phyloP scores from a whole-genome alignment of 1,139 yeast genomes.

The Kodamaea ohmeri region DNA sequence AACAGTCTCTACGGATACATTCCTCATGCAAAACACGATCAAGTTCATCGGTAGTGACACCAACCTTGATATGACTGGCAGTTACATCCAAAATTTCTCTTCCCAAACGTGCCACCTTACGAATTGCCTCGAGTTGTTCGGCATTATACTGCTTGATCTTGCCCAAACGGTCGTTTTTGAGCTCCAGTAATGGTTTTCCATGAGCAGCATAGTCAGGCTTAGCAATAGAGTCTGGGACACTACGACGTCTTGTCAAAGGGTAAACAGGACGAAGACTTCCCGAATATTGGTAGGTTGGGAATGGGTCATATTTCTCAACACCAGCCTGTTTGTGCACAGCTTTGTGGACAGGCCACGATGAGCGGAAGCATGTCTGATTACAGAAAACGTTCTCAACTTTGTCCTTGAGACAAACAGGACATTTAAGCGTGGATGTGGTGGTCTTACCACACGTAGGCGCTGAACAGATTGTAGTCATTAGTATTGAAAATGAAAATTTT shows the following conservation, averaged over 20 bases:
- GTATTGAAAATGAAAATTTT: slow-evolving; percentile 1
- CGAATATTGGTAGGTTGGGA: slow-evolving; percentile 70
- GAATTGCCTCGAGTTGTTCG: slow-evolving; percentile 70
- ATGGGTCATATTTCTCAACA: slow-evolving; percentile 69
- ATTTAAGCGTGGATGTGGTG: slow-evolving; percentile 72
- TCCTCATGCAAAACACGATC: slow-evolving; percentile 86
- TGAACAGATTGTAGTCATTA: slow-evolving; percentile 41
- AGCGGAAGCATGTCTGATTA: slow-evolving; percentile 78
- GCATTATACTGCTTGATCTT: slow-evolving; percentile 60
- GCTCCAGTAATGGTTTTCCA: slow-evolving; percentile 81
- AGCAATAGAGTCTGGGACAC: slow-evolving; percentile 67
- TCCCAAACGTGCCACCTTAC: slow-evolving; percentile 71
- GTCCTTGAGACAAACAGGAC: slow-evolving; percentile 87
- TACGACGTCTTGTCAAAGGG: slow-evolving; percentile 72
- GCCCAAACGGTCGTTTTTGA: slow-evolving; percentile 65
- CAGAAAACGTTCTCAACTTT: slow-evolving; percentile 69
- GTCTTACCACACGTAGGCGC: slow-evolving; percentile 83
- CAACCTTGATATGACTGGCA: slow-evolving; percentile 80
- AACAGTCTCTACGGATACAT: slow-evolving; percentile 82
- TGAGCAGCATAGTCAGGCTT: slow-evolving; percentile 82
- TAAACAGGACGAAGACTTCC: slow-evolving; percentile 77
- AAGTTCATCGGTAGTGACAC: slow-evolving; percentile 89
- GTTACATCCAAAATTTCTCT: slow-evolving; percentile 87
- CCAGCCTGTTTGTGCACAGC: slow-evolving; percentile 48
- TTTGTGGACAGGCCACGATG: slow-evolving; percentile 64